These are phyloP conservation scores for Clonostachys sp. DNA, from an alignment of 2,329 filamentous ascomycete genomes.

Conservation along the genomic window DNA sequence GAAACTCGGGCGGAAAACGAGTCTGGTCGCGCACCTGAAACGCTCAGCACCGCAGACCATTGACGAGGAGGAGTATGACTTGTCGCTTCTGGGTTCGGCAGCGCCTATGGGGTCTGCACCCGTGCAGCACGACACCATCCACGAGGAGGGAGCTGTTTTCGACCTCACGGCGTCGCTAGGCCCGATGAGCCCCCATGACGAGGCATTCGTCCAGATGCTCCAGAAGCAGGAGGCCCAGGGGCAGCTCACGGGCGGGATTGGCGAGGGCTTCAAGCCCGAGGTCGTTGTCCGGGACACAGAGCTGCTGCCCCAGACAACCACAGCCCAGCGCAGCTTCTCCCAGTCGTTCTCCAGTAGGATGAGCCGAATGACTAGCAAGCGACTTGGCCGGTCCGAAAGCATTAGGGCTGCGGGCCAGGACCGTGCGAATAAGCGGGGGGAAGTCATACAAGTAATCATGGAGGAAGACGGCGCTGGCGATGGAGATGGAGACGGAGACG, in stretches of 20 bases:
- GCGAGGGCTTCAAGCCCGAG: conserved; percentile 44
- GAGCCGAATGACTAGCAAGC: conserved; percentile 11
- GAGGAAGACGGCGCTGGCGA: conserved; percentile 3
- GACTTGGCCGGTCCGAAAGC: conserved; percentile 26
- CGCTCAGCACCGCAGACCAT: conserved; percentile 20
- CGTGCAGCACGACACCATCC: conserved; percentile 19
- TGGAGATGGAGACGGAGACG: conserved; percentile 16
- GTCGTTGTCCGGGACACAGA: conserved; percentile 42
- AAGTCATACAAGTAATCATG: conserved; percentile 55
- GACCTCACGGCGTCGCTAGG: conserved; percentile 42
- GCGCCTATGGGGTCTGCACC: conserved; percentile 29
- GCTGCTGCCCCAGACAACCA: conserved; percentile 32
- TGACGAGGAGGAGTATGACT: conserved; percentile 33
- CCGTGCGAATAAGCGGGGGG: conserved; percentile 55
- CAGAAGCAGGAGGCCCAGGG: conserved; percentile 51
- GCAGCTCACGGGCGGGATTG: conserved; percentile 53
- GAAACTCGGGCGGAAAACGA: background rate
- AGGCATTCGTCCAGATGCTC: conserved; percentile 35
- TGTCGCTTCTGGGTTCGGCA: conserved; percentile 35
- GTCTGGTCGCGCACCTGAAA: conserved; percentile 1
- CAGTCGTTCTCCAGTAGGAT: conserved; percentile 31
- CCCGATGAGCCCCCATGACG: conserved; percentile 36
- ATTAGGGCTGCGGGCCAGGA: conserved; percentile 47
- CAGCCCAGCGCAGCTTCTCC: conserved; percentile 25
- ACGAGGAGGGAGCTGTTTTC: conserved; percentile 25